Base-by-base conservation (phyloP, 1,284 basidiomycete species). In the Laetiporus sulphureus region DNA sequence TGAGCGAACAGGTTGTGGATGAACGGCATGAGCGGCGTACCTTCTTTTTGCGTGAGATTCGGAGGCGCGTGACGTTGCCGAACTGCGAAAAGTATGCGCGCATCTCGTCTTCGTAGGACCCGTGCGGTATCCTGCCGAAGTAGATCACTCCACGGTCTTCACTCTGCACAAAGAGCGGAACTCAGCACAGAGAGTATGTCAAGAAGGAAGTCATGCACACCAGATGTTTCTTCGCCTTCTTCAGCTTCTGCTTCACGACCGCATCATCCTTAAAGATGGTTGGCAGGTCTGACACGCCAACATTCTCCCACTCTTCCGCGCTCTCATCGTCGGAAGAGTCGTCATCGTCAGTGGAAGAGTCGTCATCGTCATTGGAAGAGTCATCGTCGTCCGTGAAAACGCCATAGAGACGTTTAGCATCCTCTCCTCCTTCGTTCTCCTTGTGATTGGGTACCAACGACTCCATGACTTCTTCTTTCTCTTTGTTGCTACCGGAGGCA, bases 51-150 rank as follows among this genome's bases (percentile, higher is more conserved):
- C 96, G 79, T 3, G 93, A 95, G 15, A 99, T 66, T 15, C 96
- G 80, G 32, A 98, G 62, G 31, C 95, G 83, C 3, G 88, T 86
- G 32, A 99, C 82, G 36, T 85, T 77, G 15, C 96, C 96, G 54
- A 99, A 99, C 61, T 99, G 96, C 22, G 82, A 74, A 58, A 99
- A 96, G 68, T 99, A 99, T 8, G 80, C 78, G 48, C 79, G 82
- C 66, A 99, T 83, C 65, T 98, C 85, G 42, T 89, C 86, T 65
- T 99, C 96, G 65, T 92, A 95, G 68, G 99, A 99, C 16, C 94
- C 95, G 54, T 97, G n/a, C 1, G 96, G 96, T 49, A 99, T 76
- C 48, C 92, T 82, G 12, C 91, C 85, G 40, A 99, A 73, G 69
- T 83, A 95, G 21, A 99, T 62, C 0, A 95, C 91, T n/a, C 93